These are phyloP conservation scores for Debaryomyces prosopidis DNA, from an alignment of 805 yeast species.

Conservation along the genomic window DNA sequence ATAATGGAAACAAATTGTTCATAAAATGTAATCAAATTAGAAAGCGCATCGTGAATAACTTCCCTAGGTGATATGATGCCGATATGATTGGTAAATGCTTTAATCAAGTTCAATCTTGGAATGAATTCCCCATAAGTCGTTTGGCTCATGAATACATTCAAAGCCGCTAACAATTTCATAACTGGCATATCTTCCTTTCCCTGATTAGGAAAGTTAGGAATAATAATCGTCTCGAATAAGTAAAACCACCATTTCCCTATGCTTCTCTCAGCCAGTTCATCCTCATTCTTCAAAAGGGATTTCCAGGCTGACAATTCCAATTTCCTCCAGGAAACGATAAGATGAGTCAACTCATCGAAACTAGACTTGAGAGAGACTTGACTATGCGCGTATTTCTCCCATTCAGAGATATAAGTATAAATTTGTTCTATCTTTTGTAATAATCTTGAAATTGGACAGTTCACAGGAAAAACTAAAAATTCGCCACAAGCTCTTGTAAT, in stretches of 20 bases:
- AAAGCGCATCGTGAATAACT: slow-evolving; percentile 39
- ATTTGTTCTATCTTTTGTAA: slow-evolving; percentile 85
- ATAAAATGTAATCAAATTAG: slow-evolving; percentile 64
- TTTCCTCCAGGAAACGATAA: slow-evolving; percentile 89
- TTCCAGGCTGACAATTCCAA: slow-evolving; percentile 88
- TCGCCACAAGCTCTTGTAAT: slow-evolving; percentile 65
- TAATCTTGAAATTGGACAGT: slow-evolving; percentile 73
- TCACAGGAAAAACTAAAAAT: slow-evolving; percentile 58
- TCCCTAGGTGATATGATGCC: slow-evolving; percentile 23
- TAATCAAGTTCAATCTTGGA: slow-evolving; percentile 58
- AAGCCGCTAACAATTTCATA: slow-evolving; percentile 46
- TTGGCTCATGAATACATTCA: slow-evolving; percentile 74
- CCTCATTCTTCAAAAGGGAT: slow-evolving; percentile 68
- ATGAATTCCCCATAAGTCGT: slow-evolving; percentile 74
- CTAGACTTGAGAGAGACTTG: slow-evolving; percentile 63
- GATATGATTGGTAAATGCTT: slow-evolving; percentile 64
- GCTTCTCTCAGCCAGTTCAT: slow-evolving; percentile 41
- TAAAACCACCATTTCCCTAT: slow-evolving; percentile 91
- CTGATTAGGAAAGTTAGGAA: slow-evolving; percentile 47
- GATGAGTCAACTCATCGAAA: slow-evolving; percentile 56
- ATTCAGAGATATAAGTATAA: slow-evolving; percentile 78
- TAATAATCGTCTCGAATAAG: slow-evolving; percentile 75
- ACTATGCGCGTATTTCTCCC: slow-evolving; percentile 89
- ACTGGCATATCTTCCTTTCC: slow-evolving; percentile 10
- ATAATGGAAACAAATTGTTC: slow-evolving; percentile 60